Evolutionary conservation across 2,329 filamentous ascomycete genomes (phyloP).

Genomic region (Metarhizium rileyi): DNA sequence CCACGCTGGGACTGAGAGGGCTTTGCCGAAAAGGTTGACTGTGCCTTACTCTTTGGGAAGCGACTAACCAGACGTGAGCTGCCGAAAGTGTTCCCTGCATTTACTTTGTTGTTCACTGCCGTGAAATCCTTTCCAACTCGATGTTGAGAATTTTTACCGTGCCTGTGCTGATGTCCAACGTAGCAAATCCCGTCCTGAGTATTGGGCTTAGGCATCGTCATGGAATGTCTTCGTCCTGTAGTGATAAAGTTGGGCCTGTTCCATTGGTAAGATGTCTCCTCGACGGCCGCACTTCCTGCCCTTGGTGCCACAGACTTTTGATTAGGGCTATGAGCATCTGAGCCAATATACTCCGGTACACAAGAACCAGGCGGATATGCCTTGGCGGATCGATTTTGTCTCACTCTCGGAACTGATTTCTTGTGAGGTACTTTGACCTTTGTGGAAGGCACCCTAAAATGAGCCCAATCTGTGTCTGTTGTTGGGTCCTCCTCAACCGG

Average conservation of each 20-base stretch:
- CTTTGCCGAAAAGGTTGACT: neutral
- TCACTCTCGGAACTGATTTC: neutral
- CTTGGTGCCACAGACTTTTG: neutral
- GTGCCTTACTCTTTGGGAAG: neutral
- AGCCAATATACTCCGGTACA: neutral
- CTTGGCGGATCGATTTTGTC: neutral
- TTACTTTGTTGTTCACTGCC: neutral
- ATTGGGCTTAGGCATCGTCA: conserved; percentile 6
- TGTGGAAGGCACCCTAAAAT: conserved; percentile 10
- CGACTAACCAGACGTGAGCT: neutral
- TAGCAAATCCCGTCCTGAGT: neutral
- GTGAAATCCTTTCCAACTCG: neutral
- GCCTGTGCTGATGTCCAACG: neutral
- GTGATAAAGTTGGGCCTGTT: conserved; percentile 8
- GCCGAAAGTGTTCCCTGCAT: neutral
- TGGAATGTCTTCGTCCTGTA: conserved; percentile 7
- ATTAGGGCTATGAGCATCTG: conserved; percentile 5
- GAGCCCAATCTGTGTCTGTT: conserved; percentile 15
- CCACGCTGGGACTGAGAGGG: neutral
- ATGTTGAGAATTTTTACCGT: neutral
- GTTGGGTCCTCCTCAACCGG: conserved; percentile 13
- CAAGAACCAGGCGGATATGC: neutral
- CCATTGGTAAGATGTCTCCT: neutral
- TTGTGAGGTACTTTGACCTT: neutral
- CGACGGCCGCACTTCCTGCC: neutral